phyloP scores from a whole-genome alignment of 257 asterid species.

The Salvia splendens region DNA sequence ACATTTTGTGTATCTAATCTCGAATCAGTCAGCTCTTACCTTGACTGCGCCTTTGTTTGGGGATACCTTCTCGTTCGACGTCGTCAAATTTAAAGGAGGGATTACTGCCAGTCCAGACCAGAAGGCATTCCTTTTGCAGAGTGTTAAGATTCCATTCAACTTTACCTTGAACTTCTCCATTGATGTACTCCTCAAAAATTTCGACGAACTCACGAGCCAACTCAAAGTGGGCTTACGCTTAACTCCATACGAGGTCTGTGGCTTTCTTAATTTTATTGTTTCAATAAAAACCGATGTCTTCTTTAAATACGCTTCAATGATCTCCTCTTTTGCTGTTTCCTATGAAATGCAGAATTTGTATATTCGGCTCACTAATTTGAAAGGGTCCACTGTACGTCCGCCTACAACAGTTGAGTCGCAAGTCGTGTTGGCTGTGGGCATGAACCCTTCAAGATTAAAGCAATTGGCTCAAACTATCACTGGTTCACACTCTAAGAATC shows the following conservation, averaged over 20 bases:
- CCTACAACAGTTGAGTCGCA: constrained; percentile 68
- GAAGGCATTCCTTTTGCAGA: constrained; percentile 74
- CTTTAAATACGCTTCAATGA: background rate
- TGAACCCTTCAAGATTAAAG: constrained; percentile 70
- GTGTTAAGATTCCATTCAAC: constrained; percentile 71
- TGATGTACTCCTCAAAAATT: constrained; percentile 58
- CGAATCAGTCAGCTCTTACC: constrained; percentile 37
- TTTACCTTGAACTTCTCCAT: constrained; percentile 83
- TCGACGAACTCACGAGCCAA: constrained; percentile 62
- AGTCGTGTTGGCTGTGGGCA: constrained; percentile 84
- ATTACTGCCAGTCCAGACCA: constrained; percentile 78
- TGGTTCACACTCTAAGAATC: constrained; percentile 65
- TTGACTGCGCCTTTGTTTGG: constrained; percentile 71
- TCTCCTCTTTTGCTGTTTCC: constrained; percentile 20
- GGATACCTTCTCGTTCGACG: constrained; percentile 66
- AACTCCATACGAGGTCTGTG: constrained; percentile 70
- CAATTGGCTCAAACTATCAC: constrained; percentile 83
- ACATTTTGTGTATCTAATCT: constrained; percentile 42
- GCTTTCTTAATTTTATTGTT: no score
- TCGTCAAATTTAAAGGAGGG: constrained; percentile 82
- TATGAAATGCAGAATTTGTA: constrained; percentile 69
- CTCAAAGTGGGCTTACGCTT: constrained; percentile 68
- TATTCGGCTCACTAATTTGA: constrained; percentile 60
- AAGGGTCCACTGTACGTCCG: constrained; percentile 74
- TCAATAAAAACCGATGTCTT: background rate